Base-by-base conservation (phyloP, 2,329 filamentous ascomycete species). In the Coniochaeta ligniaria region DNA sequence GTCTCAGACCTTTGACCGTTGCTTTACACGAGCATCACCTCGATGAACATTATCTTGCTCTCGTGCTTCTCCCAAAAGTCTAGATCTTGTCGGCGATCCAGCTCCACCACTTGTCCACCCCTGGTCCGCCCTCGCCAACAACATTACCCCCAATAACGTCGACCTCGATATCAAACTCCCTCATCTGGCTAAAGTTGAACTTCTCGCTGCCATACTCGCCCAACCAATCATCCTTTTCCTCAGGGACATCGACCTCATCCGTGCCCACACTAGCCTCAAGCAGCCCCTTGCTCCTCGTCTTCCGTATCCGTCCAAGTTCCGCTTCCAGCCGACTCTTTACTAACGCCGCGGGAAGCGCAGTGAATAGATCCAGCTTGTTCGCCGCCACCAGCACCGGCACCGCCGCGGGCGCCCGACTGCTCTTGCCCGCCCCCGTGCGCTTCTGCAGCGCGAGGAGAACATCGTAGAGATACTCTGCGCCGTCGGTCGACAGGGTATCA, bases 281-380 rank as follows among this genome's bases (percentile, higher is more conserved):
- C 61, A 99, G 74, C 0, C 92, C 92, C 75, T 90, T 94, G 67
- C 88, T 90, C 71, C 86, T 87, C 45, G 90, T 90, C 61, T 81
- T 80, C 56, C 94, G 84, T 59, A 98, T 89, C 57, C 89, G 85
- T 28, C 87, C 85, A 62, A 98, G 85, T 73, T 97, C 94, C 14
- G 82, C 79, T 76, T 98, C 93, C 16, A 99, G 79, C 64, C 83
- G 85, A 59, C 81, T 81, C 73, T 85, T 88, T 62, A 97, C 90
- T 35, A 96, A 79, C 6, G 83, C 82, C 0, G 90, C 84, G 0
- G 95, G 95, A 58, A 97, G 77, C 8, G 94, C 92, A 0, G 95
- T 97, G 72, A 99, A 99, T 1, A 99, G 81, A 73, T 99, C 95
- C 71, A 92, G 83, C 81, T 99, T 99, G 76, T 98, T 99, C 59